A percentile compares a stretch with the other conserved stretches of the same genome.
phyloP scores from a whole-genome alignment of 2,329 filamentous ascomycete species.

The Xylariales sp. region DNA sequence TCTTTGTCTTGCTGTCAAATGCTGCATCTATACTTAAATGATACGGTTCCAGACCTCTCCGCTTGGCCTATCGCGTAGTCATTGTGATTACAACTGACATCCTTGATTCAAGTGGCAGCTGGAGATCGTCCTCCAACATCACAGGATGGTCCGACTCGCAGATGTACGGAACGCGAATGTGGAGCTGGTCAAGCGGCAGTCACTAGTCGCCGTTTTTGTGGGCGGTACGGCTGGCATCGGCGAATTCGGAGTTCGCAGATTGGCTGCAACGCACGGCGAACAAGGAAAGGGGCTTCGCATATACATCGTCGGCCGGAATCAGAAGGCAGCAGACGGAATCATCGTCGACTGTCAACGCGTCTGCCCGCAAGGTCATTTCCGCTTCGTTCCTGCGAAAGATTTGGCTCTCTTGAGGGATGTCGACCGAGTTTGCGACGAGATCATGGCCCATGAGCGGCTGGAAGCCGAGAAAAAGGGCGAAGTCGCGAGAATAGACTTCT shows the following conservation, averaged over 20 bases:
- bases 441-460: conserved; percentile 21
- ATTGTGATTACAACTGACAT: too few relatives aligned
- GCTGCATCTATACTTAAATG: too few relatives aligned
- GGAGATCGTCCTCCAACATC: too few relatives aligned
- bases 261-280: background rate
- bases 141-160: background rate
- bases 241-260: conserved; percentile 1
- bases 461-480: conserved; percentile 6
- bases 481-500: conserved; percentile 25
- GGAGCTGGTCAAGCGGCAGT: background rate
- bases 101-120: too few relatives aligned
- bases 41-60: too few relatives aligned
- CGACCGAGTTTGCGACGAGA: conserved; percentile 25
- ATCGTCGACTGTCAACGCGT: conserved; percentile 22
- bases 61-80: too few relatives aligned
- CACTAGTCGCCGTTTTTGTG: conserved; percentile 6
- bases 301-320: conserved; percentile 23
- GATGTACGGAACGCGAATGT: background rate
- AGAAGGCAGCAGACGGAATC: conserved; percentile 18
- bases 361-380: conserved; percentile 27
- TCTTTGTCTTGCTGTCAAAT: too few relatives aligned
- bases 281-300: background rate
- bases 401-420: conserved; percentile 29
- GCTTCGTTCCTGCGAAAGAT: conserved; percentile 27
- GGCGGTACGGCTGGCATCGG: conserved; percentile 10